Evolutionary conservation across 768 basidiomycete genomes (phyloP), one percentile per base, ranked within the genome.

Genomic region (Imleria badia): DNA sequence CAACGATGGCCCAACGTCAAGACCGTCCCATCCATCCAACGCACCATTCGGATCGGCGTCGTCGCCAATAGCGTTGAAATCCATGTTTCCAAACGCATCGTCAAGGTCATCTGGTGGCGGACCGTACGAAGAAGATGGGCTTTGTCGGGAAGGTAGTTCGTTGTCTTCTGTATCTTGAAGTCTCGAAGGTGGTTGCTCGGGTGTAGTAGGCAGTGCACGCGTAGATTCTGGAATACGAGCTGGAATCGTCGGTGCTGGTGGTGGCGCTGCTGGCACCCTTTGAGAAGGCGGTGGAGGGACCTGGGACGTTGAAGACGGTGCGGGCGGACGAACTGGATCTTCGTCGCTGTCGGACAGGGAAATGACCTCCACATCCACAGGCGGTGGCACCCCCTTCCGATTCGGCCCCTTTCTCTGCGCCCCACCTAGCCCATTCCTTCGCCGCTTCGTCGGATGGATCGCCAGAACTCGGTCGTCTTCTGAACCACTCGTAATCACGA

Each of bases 281-380:
- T 42, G 58, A 26, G 54, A 9, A 10, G 45, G 38, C 7, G 45
- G 38, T 7, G 23, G 10, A 20, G 29, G 6, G n/a, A 22, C 42
- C 9, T 19, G 33, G 9, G 52, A 45, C 6, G 36, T 64, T 7
- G 54, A 50, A 26, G 26, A 6, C 26, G 26, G 26, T 26, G 26
- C 26, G 26, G 26, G 3, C 26, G 26, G 26, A 26, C 26, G 26
- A 26, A 3, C 44, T 26, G 12, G 1, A 11, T 59, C 63, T 4
- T 60, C 56, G 0, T 70, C 68, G 17, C 66, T 72, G 19, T 72
- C 70, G 12, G 51, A 46, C n/a, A 72, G 50, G 12, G 56, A 60
- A n/a, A 71, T 71, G 17, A 72, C 66, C 30, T 70, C 70, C 8
- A 11, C 59, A 5, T 55, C 22, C n/a, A 7, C 3, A 19, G 60